Conservation (phyloP, 2,329 filamentous ascomycete genomes). For the Venturia carpophila region DNA sequence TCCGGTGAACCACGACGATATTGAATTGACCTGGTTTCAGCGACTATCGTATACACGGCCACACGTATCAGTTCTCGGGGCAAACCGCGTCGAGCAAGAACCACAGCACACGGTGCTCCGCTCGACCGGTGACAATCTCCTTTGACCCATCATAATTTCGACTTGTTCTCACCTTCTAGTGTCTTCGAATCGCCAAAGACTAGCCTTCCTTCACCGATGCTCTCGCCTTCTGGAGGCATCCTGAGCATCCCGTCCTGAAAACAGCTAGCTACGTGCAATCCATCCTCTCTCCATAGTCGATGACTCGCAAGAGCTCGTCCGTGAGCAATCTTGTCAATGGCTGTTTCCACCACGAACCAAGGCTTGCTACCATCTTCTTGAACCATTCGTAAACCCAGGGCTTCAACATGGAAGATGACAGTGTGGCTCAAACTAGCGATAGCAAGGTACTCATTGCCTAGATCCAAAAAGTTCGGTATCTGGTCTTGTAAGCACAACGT, state of each 20-base stretch:
- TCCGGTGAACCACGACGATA: neutral
- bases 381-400: conserved; percentile 25
- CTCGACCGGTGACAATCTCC: neutral
- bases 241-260: conserved; percentile 30
- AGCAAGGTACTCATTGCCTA: conserved; percentile 24
- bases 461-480: conserved; percentile 22
- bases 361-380: conserved; percentile 25
- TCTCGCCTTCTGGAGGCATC: conserved; percentile 21
- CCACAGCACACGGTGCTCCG: neutral
- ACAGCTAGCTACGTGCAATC: conserved; percentile 29
- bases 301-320: conserved; percentile 27
- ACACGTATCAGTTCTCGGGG: conserved; percentile 1
- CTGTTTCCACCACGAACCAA: conserved; percentile 30
- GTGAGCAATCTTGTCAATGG: conserved; percentile 23
- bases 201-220: neutral
- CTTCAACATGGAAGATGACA: conserved; percentile 30
- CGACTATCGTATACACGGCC: neutral
- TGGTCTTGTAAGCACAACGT: neutral
- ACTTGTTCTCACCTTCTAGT: conserved; percentile 8
- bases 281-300: conserved; percentile 27
- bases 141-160: neutral
- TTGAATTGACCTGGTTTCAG: neutral
- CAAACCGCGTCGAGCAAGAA: conserved; percentile 5
- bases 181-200: conserved; percentile 1
- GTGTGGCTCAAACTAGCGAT: conserved; percentile 30